Percentiles rank a stretch among this genome's conserved stretches.
phyloP scores from a whole-genome alignment of 495 filamentous ascomycete genomes.

The Letharia lupina region DNA sequence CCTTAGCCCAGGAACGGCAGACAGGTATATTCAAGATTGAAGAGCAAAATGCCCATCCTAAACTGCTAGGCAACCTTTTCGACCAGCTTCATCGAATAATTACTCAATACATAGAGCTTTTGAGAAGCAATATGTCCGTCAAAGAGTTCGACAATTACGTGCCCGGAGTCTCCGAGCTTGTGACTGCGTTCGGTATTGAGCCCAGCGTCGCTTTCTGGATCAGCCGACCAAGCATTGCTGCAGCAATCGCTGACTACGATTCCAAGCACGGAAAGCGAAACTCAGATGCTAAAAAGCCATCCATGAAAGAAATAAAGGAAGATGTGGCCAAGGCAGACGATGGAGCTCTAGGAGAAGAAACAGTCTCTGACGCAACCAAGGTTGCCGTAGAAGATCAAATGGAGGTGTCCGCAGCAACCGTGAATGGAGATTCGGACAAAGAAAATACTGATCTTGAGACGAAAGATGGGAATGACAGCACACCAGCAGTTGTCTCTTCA shows the following conservation, averaged over 20 bases:
- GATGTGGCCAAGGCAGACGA: constrained; percentile 23
- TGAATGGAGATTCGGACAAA: constrained; percentile 1
- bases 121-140: constrained; percentile 66
- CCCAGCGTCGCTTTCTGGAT: constrained; percentile 84
- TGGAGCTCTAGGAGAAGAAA: constrained; percentile 13
- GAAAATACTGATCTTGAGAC: constrained; percentile 5
- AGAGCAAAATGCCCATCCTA: constrained; percentile 61
- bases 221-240: constrained; percentile 56
- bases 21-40: constrained; percentile 65
- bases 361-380: not conserved
- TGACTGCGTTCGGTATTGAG: constrained; percentile 73
- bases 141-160: constrained; percentile 74
- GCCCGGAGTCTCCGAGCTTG: constrained; percentile 64
- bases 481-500: constrained; percentile 1
- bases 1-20: constrained; percentile 82
- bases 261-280: constrained; percentile 19
- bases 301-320: constrained; percentile 24
- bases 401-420: not conserved
- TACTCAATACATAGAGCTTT: constrained; percentile 78
- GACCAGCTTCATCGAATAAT: constrained; percentile 84
- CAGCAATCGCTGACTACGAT: constrained; percentile 45
- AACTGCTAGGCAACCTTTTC: constrained; percentile 73
- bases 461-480: constrained; percentile 4
- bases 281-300: constrained; percentile 14
- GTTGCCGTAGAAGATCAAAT: constrained; percentile 8